Conservation (phyloP, 23 red algal genomes). For the Gracilaria domingensis region DNA sequence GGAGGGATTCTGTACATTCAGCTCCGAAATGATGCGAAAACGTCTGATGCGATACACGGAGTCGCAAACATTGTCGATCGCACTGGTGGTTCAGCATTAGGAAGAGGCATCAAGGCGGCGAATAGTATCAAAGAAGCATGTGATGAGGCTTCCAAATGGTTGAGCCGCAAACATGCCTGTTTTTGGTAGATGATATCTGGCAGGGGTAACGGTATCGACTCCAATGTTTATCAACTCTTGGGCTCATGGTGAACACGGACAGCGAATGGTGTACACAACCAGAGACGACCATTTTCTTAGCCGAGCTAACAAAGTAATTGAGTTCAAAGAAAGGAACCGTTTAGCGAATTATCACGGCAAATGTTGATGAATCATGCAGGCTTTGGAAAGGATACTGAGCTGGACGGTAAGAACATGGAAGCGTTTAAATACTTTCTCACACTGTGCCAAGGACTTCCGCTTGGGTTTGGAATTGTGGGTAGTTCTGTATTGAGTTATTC, state of each 20-base stretch:
- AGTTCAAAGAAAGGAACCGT: not conserved
- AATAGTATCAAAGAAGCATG: not conserved
- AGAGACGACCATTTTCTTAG: not conserved
- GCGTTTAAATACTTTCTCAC: not conserved
- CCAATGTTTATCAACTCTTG: not conserved
- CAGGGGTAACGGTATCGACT: not conserved
- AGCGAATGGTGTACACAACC: constrained; percentile 13
- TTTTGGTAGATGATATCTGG: constrained; percentile 39
- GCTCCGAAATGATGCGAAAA: constrained; percentile 5
- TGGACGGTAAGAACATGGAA: not conserved
- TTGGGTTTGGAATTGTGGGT: not conserved
- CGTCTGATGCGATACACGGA: not conserved
- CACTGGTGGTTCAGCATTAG: not conserved
- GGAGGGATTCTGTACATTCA: constrained; percentile 14
- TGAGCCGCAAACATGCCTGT: not conserved
- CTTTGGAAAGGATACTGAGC: not conserved
- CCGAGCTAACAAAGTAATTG: not conserved
- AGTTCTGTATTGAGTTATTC: not conserved
- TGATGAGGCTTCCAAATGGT: not conserved
- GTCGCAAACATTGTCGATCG: not conserved
- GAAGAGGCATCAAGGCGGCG: not conserved
- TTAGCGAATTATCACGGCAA: not conserved
- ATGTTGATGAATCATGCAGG: not conserved
- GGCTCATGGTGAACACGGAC: not conserved
- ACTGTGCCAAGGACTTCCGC: not conserved